Evolutionary conservation across 768 basidiomycete species (phyloP).

Genomic region (Podaxis sp.): DNA sequence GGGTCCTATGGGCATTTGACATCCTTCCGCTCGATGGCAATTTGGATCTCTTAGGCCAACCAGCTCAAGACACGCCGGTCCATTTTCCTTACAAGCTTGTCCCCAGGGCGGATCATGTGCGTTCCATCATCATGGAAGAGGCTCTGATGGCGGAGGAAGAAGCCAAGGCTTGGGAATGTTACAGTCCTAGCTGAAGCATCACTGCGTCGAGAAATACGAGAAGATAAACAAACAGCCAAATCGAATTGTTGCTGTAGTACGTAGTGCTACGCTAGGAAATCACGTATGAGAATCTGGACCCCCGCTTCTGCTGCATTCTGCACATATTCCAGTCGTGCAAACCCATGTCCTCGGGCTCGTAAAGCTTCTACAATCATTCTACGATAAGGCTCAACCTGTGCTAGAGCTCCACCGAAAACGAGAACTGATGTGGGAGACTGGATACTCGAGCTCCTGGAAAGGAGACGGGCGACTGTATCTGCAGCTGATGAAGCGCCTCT

Average conservation of each 20-base stretch:
- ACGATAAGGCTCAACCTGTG: constrained; percentile 21
- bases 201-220: not conserved
- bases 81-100: constrained; percentile 6
- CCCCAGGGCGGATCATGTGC: not conserved
- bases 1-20: constrained; percentile 26
- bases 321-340: constrained; percentile 22
- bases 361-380: constrained; percentile 18
- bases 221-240: not conserved
- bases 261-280: constrained; percentile 3
- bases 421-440: constrained; percentile 17
- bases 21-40: constrained; percentile 15
- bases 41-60: not conserved
- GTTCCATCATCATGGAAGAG: constrained; percentile 2
- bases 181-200: not conserved
- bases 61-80: not conserved
- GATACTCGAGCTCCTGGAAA: constrained; percentile 6
- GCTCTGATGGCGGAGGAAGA: constrained; percentile 4
- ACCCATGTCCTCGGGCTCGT: constrained; percentile 15
- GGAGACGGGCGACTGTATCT: constrained; percentile 16
- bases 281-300: constrained; percentile 4
- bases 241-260: not conserved
- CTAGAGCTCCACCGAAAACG: constrained; percentile 26
- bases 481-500: constrained; percentile 19
- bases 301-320: constrained; percentile 19
- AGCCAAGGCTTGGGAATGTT: constrained; percentile 5